Conservation (phyloP, 345 rosid genomes). For the Linum trigynum region DNA sequence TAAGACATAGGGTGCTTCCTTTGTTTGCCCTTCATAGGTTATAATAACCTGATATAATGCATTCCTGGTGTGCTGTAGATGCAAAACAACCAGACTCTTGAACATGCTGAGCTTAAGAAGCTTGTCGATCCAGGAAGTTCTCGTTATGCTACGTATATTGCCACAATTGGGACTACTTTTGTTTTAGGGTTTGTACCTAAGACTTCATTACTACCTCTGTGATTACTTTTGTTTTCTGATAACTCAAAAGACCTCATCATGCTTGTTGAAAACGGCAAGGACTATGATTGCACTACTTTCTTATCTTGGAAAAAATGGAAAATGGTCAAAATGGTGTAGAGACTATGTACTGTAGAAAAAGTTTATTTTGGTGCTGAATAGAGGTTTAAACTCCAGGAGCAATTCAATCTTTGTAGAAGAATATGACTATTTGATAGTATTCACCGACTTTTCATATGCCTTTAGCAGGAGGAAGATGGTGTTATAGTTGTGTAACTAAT, state of each 20-base stretch:
- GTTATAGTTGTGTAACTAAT: not conserved
- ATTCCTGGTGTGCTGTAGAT: conserved; percentile 35
- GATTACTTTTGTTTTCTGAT: no score
- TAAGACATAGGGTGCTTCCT: conserved; percentile 19
- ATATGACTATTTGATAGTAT: no score
- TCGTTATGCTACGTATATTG: conserved; percentile 38
- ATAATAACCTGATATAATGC: not conserved
- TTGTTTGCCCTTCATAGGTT: conserved; percentile 23
- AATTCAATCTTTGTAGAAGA: not conserved
- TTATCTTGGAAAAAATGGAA: not conserved
- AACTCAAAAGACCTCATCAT: not conserved
- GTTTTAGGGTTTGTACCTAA: conserved; percentile 54
- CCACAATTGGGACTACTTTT: conserved; percentile 74
- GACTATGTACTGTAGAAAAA: not conserved
- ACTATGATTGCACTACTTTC: not conserved
- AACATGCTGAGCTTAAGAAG: conserved; percentile 61
- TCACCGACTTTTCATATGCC: no score
- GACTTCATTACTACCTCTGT: not conserved
- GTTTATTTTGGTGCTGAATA: not conserved
- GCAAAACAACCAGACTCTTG: conserved; percentile 43
- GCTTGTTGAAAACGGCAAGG: not conserved
- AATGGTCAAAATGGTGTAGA: not conserved
- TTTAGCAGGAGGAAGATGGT: not conserved
- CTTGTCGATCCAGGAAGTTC: conserved; percentile 61
- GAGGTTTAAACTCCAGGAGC: not conserved